Conservation (phyloP, 2,329 filamentous ascomycete species). For the Cladophialophora psammophila region DNA sequence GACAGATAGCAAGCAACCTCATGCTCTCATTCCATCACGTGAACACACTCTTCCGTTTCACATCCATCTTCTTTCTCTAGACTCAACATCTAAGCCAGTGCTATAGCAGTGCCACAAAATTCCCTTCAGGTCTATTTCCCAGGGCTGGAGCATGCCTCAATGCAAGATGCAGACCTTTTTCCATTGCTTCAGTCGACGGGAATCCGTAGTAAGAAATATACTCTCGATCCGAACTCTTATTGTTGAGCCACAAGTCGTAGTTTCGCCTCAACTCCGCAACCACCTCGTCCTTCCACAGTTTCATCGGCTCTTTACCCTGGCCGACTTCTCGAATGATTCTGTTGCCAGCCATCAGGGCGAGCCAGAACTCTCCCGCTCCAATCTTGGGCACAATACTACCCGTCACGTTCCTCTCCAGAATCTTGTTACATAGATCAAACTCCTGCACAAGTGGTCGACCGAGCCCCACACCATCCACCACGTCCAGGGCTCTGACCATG, state of each 20-base stretch:
- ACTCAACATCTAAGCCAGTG: too few relatives aligned
- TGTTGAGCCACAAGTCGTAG: conserved; percentile 19
- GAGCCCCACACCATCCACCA: conserved; percentile 68
- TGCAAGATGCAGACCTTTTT: not conserved
- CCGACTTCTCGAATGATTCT: conserved; percentile 23
- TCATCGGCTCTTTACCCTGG: conserved; percentile 20
- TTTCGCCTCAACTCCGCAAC: conserved; percentile 5
- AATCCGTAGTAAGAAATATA: conserved; percentile 24
- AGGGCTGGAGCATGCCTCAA: too few relatives aligned
- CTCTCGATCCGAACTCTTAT: conserved; percentile 25
- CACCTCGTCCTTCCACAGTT: conserved; percentile 24
- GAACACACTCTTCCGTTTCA: too few relatives aligned
- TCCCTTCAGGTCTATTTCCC: too few relatives aligned
- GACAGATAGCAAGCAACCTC: too few relatives aligned
- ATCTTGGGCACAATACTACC: conserved; percentile 52
- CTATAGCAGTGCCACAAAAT: too few relatives aligned
- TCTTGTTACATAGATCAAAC: conserved; percentile 45
- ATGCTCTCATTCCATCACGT: too few relatives aligned
- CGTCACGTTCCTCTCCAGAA: conserved; percentile 47
- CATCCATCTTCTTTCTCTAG: too few relatives aligned
- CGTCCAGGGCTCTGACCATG: conserved; percentile 64
- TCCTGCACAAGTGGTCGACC: conserved; percentile 63
- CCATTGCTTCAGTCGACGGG: conserved; percentile 21
- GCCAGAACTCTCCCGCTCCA: conserved; percentile 21
- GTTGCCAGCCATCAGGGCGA: conserved; percentile 25